phyloP scores from a whole-genome alignment of 495 filamentous ascomycete species.

The Tuber magnatum region DNA sequence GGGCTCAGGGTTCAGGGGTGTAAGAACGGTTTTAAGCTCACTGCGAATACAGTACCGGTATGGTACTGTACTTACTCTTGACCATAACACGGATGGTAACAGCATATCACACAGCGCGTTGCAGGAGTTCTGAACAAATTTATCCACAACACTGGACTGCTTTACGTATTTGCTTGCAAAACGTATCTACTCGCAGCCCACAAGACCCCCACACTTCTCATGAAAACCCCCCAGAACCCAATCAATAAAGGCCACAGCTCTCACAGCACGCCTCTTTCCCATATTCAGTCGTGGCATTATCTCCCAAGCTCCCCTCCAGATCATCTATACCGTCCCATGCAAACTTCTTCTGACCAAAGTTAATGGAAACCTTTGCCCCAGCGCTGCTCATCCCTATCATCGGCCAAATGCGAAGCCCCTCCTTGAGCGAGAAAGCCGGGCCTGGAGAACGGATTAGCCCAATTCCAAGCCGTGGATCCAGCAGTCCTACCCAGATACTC shows the following conservation, averaged over 20 bases:
- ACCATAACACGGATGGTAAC: background rate
- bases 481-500: background rate
- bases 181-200: background rate
- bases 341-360: slow-evolving; percentile 1
- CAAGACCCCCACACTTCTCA: background rate
- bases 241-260: background rate
- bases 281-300: background rate
- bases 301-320: background rate
- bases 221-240: background rate
- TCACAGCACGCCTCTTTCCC: background rate
- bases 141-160: background rate
- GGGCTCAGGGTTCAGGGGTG: background rate
- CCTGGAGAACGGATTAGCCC: background rate
- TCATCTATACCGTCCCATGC: background rate
- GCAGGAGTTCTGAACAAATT: background rate
- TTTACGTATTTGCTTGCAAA: background rate
- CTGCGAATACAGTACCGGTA: background rate
- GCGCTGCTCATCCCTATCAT: background rate
- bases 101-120: background rate
- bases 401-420: background rate
- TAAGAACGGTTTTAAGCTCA: background rate
- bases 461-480: background rate
- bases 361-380: background rate
- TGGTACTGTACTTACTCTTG: too few species aligned
- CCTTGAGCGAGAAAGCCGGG: background rate